Percentiles rank a stretch among this genome's conserved stretches.
Evolutionary conservation across 495 filamentous ascomycete genomes (phyloP).

Genomic region (Amorphotheca resinae): DNA sequence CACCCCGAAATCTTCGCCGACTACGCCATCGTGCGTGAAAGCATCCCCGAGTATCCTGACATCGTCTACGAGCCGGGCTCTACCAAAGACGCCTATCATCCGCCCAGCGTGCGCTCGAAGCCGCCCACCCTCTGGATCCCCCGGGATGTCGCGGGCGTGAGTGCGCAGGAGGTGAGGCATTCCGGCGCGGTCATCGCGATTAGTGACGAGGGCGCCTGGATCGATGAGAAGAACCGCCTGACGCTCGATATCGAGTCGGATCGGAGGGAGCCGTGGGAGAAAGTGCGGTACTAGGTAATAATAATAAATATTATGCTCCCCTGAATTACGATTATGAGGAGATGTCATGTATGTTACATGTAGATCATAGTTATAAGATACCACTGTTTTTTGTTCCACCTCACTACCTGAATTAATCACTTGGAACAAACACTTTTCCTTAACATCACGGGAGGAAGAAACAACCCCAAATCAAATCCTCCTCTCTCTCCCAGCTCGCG

Average conservation of each 20-base stretch:
- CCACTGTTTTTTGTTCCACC: too few relatives aligned
- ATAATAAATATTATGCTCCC: too few relatives aligned
- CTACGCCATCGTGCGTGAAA: slow-evolving; percentile 58
- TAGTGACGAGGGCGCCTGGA: slow-evolving; percentile 66
- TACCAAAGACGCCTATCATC: slow-evolving; percentile 59
- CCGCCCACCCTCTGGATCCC: slow-evolving; percentile 77
- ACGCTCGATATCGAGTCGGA: slow-evolving; percentile 47
- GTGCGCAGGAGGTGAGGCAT: slow-evolving; percentile 65
- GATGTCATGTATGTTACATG: too few relatives aligned
- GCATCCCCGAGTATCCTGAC: slow-evolving; percentile 43
- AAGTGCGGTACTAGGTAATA: slow-evolving; percentile 17
- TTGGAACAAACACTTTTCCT: too few relatives aligned
- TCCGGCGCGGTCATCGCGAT: slow-evolving; percentile 49
- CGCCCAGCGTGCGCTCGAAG: slow-evolving; percentile 54
- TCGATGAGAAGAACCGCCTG: slow-evolving; percentile 67
- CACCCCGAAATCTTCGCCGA: slow-evolving; percentile 63
- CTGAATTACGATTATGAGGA: too few relatives aligned
- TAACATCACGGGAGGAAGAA: too few relatives aligned
- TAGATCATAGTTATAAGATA: too few relatives aligned
- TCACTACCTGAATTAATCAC: too few relatives aligned
- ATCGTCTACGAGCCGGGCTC: slow-evolving; percentile 44
- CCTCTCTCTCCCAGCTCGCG: too few relatives aligned
- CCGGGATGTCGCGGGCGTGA: slow-evolving; percentile 60
- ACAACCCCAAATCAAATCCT: too few relatives aligned
- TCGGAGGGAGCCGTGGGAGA: slow-evolving; percentile 29